Percentiles rank a stretch among this genome's conserved stretches.
Evolutionary conservation across 2,329 filamentous ascomycete genomes (phyloP).

Genomic region (Cladosporium sp.): DNA sequence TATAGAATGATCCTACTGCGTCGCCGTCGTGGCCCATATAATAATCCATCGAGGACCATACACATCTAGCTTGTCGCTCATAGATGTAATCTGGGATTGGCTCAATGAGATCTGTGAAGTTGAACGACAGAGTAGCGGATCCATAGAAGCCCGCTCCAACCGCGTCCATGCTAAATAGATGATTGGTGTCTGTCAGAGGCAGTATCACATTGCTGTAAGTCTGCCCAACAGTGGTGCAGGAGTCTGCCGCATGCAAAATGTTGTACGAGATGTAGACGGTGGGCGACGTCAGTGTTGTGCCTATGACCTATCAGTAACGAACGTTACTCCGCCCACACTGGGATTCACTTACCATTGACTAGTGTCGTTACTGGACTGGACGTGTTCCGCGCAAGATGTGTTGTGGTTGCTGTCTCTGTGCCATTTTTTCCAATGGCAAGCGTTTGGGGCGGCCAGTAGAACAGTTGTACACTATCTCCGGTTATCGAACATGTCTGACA

Average conservation of each 20-base stretch:
- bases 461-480: constrained; percentile 17
- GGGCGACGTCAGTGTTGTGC: constrained; percentile 1
- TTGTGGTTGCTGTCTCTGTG: constrained; percentile 7
- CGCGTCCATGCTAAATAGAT: no score
- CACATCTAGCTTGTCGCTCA: not conserved
- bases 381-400: not conserved
- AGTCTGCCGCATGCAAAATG: not conserved
- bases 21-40: no score
- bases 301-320: no score
- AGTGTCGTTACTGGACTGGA: not conserved
- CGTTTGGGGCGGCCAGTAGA: constrained; percentile 18
- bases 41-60: not conserved
- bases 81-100: not conserved
- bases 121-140: not conserved
- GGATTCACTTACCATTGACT: not conserved
- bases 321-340: not conserved
- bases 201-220: not conserved
- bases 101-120: not conserved
- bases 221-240: not conserved
- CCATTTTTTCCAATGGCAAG: constrained; percentile 10
- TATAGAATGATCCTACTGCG: no score
- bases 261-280: constrained; percentile 3
- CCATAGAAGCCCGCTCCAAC: no score
- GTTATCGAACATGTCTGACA: constrained; percentile 19
- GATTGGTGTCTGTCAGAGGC: not conserved